phyloP scores from a whole-genome alignment of 2,329 filamentous ascomycete genomes.

The Cladorrhinum sp. region DNA sequence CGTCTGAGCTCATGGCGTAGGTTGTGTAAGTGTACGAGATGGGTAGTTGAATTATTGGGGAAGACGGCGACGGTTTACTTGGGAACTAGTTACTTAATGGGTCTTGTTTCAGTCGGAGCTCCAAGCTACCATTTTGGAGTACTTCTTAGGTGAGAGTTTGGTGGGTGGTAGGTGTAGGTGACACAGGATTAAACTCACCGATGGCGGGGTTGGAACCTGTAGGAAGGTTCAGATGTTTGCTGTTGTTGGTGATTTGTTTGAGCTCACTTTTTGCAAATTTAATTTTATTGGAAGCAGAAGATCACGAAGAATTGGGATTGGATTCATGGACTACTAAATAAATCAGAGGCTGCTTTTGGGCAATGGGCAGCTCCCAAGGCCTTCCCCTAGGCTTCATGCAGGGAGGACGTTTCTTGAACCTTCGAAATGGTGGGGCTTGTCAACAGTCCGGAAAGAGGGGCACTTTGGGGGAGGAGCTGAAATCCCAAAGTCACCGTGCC shows the following conservation, averaged over 20 bases:
- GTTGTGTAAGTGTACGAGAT: no score
- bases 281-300: no score
- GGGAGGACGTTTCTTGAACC: constrained; percentile 27
- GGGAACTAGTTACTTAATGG: not conserved
- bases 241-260: not conserved
- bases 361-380: not conserved
- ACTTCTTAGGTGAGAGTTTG: not conserved
- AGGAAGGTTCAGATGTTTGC: not conserved
- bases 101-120: not conserved
- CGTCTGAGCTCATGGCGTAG: constrained; percentile 39
- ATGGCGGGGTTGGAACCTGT: not conserved
- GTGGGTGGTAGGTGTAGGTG: not conserved
- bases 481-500: not conserved
- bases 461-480: not conserved
- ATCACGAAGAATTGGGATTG: not conserved
- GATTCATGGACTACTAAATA: not conserved
- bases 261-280: not conserved
- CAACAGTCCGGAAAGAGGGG: constrained; percentile 3
- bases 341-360: not conserved
- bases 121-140: not conserved
- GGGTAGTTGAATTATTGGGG: not conserved
- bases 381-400: constrained; percentile 1
- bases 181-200: constrained; percentile 5
- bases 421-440: constrained; percentile 29
- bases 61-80: not conserved